Evolutionary conservation across 352 stramenopile genomes (phyloP).

Genomic region (Pythium monospermum): DNA sequence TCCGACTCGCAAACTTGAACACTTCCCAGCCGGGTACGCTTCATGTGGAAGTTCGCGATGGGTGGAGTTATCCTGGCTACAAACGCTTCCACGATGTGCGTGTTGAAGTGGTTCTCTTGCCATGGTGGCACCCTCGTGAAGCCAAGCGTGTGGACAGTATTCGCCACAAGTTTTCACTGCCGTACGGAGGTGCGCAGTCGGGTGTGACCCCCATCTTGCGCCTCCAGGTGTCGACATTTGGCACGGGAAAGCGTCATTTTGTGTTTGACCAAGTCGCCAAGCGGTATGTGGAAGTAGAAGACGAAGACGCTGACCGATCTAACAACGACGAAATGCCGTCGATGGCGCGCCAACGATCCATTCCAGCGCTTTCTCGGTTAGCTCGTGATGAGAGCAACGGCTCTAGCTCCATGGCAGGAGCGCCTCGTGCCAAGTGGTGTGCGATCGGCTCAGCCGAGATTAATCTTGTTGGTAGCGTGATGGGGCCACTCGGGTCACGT

Average conservation of each 20-base stretch:
- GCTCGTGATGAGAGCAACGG: constrained; percentile 49
- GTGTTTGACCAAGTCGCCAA: constrained; percentile 84
- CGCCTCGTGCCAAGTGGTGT: constrained; percentile 58
- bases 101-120: constrained; percentile 76
- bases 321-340: constrained; percentile 17
- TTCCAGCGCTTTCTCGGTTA: constrained; percentile 15
- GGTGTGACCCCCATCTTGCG: constrained; percentile 83
- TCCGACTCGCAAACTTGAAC: constrained; percentile 85
- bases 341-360: background rate
- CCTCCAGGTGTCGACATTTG: constrained; percentile 65
- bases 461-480: constrained; percentile 82
- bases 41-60: constrained; percentile 77
- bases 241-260: constrained; percentile 72
- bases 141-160: constrained; percentile 64
- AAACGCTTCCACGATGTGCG: constrained; percentile 82
- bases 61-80: constrained; percentile 80
- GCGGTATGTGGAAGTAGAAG: constrained; percentile 83
- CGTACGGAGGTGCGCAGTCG: constrained; percentile 80
- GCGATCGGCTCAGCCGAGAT: constrained; percentile 78
- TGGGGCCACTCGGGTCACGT: constrained; percentile 56
- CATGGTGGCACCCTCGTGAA: constrained; percentile 84
- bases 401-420: too few species aligned
- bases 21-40: constrained; percentile 77
- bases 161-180: constrained; percentile 73
- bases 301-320: constrained; percentile 55